phyloP scores from a whole-genome alignment of 768 basidiomycete genomes.

The Fomitopsis pulvina region DNA sequence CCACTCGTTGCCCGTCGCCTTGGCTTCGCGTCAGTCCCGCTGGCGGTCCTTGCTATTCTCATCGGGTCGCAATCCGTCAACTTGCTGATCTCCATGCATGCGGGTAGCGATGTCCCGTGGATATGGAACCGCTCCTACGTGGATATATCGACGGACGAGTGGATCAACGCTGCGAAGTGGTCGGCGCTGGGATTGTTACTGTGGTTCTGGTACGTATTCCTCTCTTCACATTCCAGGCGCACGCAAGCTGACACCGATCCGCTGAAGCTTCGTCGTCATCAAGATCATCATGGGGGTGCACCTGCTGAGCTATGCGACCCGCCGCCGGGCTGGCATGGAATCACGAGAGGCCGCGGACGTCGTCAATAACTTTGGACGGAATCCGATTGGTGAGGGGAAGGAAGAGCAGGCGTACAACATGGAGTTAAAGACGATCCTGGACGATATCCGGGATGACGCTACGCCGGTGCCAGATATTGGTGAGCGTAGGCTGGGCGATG shows the following conservation, averaged over 20 bases:
- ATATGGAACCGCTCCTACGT: slow-evolving; percentile 28
- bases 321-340: slow-evolving; percentile 72
- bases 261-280: slow-evolving; percentile 66
- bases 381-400: slow-evolving; percentile 85
- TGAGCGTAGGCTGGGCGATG: slow-evolving; percentile 31
- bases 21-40: slow-evolving; percentile 88
- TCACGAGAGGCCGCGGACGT: slow-evolving; percentile 64
- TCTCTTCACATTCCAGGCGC: background rate
- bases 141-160: slow-evolving; percentile 37
- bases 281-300: slow-evolving; percentile 93
- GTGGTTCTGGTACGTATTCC: slow-evolving; percentile 76
- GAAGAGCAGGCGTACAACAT: slow-evolving; percentile 90
- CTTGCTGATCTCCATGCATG: slow-evolving; percentile 44
- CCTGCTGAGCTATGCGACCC: slow-evolving; percentile 76
- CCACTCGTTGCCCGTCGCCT: slow-evolving; percentile 90
- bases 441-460: slow-evolving; percentile 65
- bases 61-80: slow-evolving; percentile 67
- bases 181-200: slow-evolving; percentile 54
- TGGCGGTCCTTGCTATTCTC: slow-evolving; percentile 77
- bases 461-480: slow-evolving; percentile 65
- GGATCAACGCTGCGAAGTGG: slow-evolving; percentile 57
- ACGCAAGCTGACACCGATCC: background rate
- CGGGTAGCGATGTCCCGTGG: slow-evolving; percentile 35
- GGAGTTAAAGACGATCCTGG: slow-evolving; percentile 66
- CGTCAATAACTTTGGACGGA: slow-evolving; percentile 84